Base-by-base conservation (phyloP, 139 green algal species). In the Chlorella sorokiniana region DNA sequence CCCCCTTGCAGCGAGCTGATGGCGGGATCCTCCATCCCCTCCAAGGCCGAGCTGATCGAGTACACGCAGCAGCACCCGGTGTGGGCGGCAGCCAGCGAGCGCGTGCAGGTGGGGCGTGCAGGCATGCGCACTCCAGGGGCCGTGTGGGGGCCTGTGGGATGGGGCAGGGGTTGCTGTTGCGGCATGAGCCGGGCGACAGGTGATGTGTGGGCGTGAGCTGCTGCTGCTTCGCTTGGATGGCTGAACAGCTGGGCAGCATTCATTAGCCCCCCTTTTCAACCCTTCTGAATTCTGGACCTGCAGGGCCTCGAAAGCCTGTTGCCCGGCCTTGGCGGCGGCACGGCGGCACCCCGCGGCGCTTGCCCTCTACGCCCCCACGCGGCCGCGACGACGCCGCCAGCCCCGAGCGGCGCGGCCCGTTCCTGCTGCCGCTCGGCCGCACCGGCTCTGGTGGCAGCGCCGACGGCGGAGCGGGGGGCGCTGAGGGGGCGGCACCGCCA, bases 41-140 rank as follows among this genome's bases (percentile, higher is more conserved):
- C 80, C 59, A 80, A 80, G 80, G 16, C 35, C 4, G 80, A 84
- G 35, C 80, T 84, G 31, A 65, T 84, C 22, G 80, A 84, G 44
- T 84, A 76, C 80, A 84, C 80, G 42, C 48, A 83, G 78, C 80
- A 84, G 80, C 80, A 84, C 80, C 80, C 80, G 8, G 73, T 84
- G 33, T 84, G 80, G 80, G 40, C 69, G 9, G 54, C 29, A 3
- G 22, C 42, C 31, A 56, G 33, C 31, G 25, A 84, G 33, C 40
- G 59, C 11, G 31, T 79, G 69, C 79, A 84, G 79, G 79, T 79
- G 54, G 10, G 67, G 40, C 11, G 68, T 29, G 25, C 1, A 48
- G 18, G 31, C 10, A 4, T 35, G 23, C 44, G 71, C 20, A 9
- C 6, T 38, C 23, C 7, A 10, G 14, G 20, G 37, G 31, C 4